A percentile compares a stretch with the other conserved stretches of the same genome.
Evolutionary conservation across 2,329 filamentous ascomycete genomes (phyloP).

Genomic region (Diaporthe sp.): DNA sequence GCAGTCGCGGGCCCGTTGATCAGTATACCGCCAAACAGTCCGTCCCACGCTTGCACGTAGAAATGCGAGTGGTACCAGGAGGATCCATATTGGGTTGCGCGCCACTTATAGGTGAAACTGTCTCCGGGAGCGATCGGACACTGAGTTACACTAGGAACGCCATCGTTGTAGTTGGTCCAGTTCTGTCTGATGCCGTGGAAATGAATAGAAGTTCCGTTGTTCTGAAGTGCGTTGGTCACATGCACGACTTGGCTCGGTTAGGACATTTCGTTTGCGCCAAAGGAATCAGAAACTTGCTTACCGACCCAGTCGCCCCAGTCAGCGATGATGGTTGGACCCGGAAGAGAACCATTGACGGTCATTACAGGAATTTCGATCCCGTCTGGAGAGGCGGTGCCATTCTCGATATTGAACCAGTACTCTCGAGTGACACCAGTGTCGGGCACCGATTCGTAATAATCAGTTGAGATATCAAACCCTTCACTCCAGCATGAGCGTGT

Average conservation of each 20-base stretch:
- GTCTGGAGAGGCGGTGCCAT: conserved; percentile 54
- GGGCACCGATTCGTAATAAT: conserved; percentile 52
- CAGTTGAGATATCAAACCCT: conserved; percentile 54
- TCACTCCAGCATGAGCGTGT: conserved; percentile 55
- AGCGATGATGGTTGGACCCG: conserved; percentile 43
- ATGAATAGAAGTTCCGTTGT: conserved; percentile 56
- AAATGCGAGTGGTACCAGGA: conserved; percentile 75
- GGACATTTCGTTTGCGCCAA: conserved; percentile 40
- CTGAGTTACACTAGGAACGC: conserved; percentile 57
- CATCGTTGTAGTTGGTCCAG: conserved; percentile 53
- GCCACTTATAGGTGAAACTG: conserved; percentile 69
- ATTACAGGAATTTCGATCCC: conserved; percentile 51
- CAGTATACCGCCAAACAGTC: conserved; percentile 70
- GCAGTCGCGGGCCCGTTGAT: conserved; percentile 71
- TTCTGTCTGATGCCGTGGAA: conserved; percentile 57
- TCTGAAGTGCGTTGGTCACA: conserved; percentile 20
- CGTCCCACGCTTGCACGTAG: conserved; percentile 62
- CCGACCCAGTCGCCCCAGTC: conserved; percentile 55
- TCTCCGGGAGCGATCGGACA: conserved; percentile 66
- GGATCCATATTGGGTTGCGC: conserved; percentile 66
- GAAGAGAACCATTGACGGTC: conserved; percentile 54
- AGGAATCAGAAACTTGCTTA: conserved; percentile 51
- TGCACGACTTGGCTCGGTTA: background rate
- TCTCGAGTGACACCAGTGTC: conserved; percentile 59
- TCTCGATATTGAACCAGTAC: conserved; percentile 51